These are phyloP conservation scores for Volvariella volvacea DNA, from an alignment of 1,284 basidiomycete genomes.

Conservation along the genomic window DNA sequence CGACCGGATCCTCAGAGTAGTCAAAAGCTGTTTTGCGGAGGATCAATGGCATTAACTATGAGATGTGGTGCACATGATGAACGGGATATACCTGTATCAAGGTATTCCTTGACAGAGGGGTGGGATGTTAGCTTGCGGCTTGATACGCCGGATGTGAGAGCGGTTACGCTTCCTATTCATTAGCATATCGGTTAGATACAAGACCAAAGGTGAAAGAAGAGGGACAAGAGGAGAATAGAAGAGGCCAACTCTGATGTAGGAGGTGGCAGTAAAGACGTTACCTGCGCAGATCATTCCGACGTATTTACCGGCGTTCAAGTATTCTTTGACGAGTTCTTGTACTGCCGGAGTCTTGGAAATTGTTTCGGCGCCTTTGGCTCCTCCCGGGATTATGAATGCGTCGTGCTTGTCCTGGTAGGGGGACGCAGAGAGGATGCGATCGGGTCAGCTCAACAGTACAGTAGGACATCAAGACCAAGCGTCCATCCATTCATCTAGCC, in stretches of 20 bases:
- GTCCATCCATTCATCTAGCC: not conserved
- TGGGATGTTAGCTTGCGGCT: slow-evolving; percentile 73
- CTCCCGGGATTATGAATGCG: slow-evolving; percentile 73
- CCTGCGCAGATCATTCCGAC: slow-evolving; percentile 85
- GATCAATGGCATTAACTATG: slow-evolving; percentile 2
- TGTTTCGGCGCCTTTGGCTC: slow-evolving; percentile 73
- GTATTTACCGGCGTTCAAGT: slow-evolving; percentile 51
- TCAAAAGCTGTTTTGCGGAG: slow-evolving; percentile 48
- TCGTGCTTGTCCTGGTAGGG: slow-evolving; percentile 65
- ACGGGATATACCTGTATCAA: slow-evolving; percentile 42
- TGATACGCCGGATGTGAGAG: slow-evolving; percentile 57
- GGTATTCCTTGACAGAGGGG: slow-evolving; percentile 62
- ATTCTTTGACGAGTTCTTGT: slow-evolving; percentile 58
- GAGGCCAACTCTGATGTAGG: not conserved
- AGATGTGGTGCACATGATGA: not conserved
- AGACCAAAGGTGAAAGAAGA: not conserved
- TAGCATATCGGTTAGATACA: not conserved
- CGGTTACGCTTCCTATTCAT: slow-evolving; percentile 57
- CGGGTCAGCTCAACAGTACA: not conserved
- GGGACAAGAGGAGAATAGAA: no score
- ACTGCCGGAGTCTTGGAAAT: slow-evolving; percentile 57
- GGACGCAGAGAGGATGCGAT: slow-evolving; percentile 6
- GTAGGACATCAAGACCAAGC: not conserved
- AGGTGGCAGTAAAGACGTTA: slow-evolving; percentile 16
- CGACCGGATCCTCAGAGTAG: slow-evolving; percentile 75